phyloP scores from a whole-genome alignment of 2,329 filamentous ascomycete genomes.

The Monilinia polystroma region DNA sequence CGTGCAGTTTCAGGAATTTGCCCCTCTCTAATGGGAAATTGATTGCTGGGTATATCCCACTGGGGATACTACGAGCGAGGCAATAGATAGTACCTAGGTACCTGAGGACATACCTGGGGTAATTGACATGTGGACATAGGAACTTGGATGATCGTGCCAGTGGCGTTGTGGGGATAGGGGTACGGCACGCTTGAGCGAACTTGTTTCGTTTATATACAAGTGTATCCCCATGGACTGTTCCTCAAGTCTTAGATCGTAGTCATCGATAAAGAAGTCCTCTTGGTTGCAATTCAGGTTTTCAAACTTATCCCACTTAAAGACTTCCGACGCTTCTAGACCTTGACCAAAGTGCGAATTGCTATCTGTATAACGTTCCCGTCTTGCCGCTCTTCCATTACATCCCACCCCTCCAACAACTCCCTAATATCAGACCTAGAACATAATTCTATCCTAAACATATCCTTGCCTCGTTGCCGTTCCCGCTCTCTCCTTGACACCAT shows the following conservation, averaged over 20 bases:
- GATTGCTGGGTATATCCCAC: neutral
- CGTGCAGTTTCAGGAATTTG: neutral
- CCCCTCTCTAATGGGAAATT: neutral
- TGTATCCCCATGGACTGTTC: neutral
- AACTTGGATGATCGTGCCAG: neutral
- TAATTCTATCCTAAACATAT: neutral
- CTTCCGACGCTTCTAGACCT: neutral
- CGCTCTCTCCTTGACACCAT: neutral
- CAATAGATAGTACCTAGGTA: neutral
- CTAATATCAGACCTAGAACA: neutral
- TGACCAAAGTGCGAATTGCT: neutral
- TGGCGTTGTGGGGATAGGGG: neutral
- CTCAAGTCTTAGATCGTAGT: neutral
- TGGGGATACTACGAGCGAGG: neutral
- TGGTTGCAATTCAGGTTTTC: no score
- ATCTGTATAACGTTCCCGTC: no score
- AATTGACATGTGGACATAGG: neutral
- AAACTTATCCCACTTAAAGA: no score
- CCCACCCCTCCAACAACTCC: neutral
- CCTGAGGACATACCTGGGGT: neutral
- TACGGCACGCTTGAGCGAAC: neutral
- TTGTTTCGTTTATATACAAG: neutral
- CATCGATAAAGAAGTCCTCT: no score
- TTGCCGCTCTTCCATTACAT: neutral
- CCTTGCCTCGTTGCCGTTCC: neutral